phyloP scores from a whole-genome alignment of 176 grass and related monocot genomes.

The Cenchrus purpureus region DNA sequence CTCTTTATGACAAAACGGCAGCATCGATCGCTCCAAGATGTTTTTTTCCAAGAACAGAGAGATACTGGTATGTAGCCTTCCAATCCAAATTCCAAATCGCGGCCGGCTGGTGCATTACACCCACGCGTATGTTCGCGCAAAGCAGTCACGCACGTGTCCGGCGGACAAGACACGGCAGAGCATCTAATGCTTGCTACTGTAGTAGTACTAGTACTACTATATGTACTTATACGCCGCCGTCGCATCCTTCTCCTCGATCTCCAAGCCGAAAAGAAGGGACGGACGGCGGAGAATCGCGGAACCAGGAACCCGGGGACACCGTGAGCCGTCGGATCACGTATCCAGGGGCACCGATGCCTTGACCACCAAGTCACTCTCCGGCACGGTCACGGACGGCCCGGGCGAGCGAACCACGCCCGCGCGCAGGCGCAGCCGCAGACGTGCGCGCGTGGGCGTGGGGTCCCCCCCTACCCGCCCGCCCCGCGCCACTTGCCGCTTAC shows the following conservation, averaged over 20 bases:
- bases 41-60: background rate
- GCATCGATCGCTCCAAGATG: background rate
- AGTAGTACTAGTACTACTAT: background rate
- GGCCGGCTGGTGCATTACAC: background rate
- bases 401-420: too few species aligned
- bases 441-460: background rate
- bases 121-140: background rate
- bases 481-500: constrained; percentile 2
- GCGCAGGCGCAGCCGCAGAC: background rate
- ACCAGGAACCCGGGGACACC: background rate
- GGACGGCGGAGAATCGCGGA: background rate
- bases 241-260: too few species aligned
- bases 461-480: too few species aligned
- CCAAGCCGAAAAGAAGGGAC: background rate
- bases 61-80: too few species aligned
- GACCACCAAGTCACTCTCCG: constrained; percentile 39
- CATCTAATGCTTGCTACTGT: background rate
- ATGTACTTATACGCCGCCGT: background rate
- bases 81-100: too few species aligned
- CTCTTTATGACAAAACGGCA: background rate
- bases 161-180: background rate
- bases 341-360: constrained; percentile 3
- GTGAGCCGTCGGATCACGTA: constrained; percentile 35
- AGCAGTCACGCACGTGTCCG: background rate
- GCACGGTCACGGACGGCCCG: too few species aligned